phyloP scores from a whole-genome alignment of 2,329 filamentous ascomycete species.

The Emmonsiellopsis sp. region DNA sequence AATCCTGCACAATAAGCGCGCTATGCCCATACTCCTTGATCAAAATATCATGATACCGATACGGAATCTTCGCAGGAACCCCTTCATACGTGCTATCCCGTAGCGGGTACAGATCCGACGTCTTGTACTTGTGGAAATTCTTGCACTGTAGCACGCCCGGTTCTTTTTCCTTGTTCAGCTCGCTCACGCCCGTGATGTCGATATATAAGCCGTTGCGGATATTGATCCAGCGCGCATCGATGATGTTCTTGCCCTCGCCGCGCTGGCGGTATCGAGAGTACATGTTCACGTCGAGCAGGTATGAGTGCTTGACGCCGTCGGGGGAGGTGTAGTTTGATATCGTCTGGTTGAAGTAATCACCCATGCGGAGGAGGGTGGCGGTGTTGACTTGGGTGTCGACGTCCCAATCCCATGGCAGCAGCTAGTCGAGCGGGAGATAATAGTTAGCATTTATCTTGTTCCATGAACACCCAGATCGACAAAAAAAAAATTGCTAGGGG shows the following conservation, averaged over 20 bases:
- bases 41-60: conserved; percentile 31
- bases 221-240: conserved; percentile 80
- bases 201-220: conserved; percentile 66
- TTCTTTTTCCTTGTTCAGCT: conserved; percentile 49
- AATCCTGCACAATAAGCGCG: conserved; percentile 26
- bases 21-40: conserved; percentile 30
- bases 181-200: conserved; percentile 69
- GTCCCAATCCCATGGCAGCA: conserved; percentile 79
- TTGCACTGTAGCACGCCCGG: conserved; percentile 71
- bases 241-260: conserved; percentile 65
- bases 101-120: conserved; percentile 67
- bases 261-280: conserved; percentile 53
- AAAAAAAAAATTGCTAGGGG: conserved; percentile 4
- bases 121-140: conserved; percentile 65
- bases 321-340: conserved; percentile 38
- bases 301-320: conserved; percentile 42
- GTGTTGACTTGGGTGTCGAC: conserved; percentile 70
- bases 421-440: conserved; percentile 25
- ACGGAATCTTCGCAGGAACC: conserved; percentile 58
- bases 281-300: conserved; percentile 70
- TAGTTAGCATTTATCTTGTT: background rate
- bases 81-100: conserved; percentile 67
- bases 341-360: conserved; percentile 59
- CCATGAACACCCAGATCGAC: background rate
- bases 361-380: conserved; percentile 57